Evolutionary conservation across 2,329 filamentous ascomycete species (phyloP).

Genomic region (Drechslerella coelobrocha): DNA sequence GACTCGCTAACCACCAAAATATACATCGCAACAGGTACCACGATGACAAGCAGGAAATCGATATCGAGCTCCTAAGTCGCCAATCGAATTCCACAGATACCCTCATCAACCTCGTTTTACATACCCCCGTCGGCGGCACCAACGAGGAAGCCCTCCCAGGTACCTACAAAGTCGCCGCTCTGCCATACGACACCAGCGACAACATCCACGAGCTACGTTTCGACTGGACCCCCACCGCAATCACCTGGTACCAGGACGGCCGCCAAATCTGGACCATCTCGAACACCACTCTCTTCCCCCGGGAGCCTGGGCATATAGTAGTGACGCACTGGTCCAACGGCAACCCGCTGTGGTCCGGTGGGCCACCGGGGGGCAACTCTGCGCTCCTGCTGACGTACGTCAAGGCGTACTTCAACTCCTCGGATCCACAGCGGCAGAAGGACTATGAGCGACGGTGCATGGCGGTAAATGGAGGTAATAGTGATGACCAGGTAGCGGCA

Average conservation of each 20-base stretch:
- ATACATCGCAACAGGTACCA: slow-evolving; percentile 73
- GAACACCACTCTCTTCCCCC: slow-evolving; percentile 66
- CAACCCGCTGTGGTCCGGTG: slow-evolving; percentile 72
- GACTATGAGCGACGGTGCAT: slow-evolving; percentile 61
- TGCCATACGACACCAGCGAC: slow-evolving; percentile 71
- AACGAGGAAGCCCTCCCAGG: slow-evolving; percentile 69
- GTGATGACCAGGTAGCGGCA: background rate
- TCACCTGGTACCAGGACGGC: slow-evolving; percentile 74
- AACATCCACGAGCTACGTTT: slow-evolving; percentile 80
- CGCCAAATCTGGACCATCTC: slow-evolving; percentile 65
- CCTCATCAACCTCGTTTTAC: slow-evolving; percentile 76
- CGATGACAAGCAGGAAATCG: slow-evolving; percentile 80
- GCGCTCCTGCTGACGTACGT: slow-evolving; percentile 71
- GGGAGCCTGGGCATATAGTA: slow-evolving; percentile 69
- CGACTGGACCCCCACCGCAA: slow-evolving; percentile 70
- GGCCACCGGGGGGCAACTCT: slow-evolving; percentile 70
- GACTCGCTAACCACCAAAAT: too few species aligned
- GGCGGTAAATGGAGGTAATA: slow-evolving; percentile 56
- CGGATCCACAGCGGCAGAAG: slow-evolving; percentile 59
- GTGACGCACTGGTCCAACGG: slow-evolving; percentile 82
- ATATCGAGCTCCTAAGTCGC: slow-evolving; percentile 77
- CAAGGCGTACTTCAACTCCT: slow-evolving; percentile 81
- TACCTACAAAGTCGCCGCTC: slow-evolving; percentile 65
- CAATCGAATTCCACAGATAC: slow-evolving; percentile 65
- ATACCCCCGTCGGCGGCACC: slow-evolving; percentile 67